A percentile compares a stretch with the other conserved stretches of the same genome.
These are phyloP conservation scores for Eimeria necatrix DNA, from an alignment of 169 alveolate genomes.

Conservation along the genomic window DNA sequence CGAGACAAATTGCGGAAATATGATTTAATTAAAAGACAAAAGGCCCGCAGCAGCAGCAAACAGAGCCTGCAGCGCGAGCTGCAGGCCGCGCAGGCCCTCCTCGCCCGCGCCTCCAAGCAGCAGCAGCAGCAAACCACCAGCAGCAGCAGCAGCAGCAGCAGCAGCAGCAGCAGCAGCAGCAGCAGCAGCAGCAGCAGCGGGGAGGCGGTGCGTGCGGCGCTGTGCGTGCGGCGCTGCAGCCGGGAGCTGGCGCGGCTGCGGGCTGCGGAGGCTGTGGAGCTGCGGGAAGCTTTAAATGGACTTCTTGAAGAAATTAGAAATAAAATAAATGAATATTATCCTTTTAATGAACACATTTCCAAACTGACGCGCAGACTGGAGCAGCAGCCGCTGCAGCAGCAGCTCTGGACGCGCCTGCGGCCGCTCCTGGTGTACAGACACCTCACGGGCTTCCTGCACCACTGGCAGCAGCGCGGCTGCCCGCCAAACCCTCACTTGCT, in stretches of 20 bases:
- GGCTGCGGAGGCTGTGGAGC: slow-evolving; percentile 43
- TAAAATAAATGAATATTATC: neutral
- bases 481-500: slow-evolving; percentile 5
- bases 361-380: slow-evolving; percentile 28
- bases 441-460: neutral
- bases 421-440: slow-evolving; percentile 38
- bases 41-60: neutral
- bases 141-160: neutral
- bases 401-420: slow-evolving; percentile 12
- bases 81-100: slow-evolving; percentile 50
- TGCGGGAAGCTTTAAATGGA: slow-evolving; percentile 30
- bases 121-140: neutral
- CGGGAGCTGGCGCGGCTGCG: slow-evolving; percentile 54
- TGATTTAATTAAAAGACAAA: neutral
- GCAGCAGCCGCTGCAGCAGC: neutral
- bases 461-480: slow-evolving; percentile 31
- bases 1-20: slow-evolving; percentile 44
- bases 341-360: slow-evolving; percentile 36
- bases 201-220: slow-evolving; percentile 10
- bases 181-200: too few species aligned
- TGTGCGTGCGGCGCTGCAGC: slow-evolving; percentile 20
- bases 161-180: slow-evolving; percentile 38
- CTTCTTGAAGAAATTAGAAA: slow-evolving; percentile 12
- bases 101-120: neutral
- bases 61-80: neutral